Conservation (phyloP, 164 flowering plant genomes). For the Piper betle region DNA sequence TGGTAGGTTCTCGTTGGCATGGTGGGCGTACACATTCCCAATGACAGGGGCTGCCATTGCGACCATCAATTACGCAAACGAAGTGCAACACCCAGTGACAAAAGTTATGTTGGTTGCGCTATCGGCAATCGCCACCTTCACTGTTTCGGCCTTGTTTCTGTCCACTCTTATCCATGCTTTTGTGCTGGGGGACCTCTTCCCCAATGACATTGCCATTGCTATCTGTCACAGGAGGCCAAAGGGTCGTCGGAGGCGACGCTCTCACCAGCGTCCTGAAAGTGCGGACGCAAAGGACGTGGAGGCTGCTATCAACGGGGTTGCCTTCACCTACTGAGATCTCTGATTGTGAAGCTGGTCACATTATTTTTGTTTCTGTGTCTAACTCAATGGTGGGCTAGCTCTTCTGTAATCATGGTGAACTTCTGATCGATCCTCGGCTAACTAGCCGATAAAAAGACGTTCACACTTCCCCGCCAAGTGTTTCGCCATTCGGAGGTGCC, state of each 20-base stretch:
- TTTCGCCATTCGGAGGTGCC: too few species aligned
- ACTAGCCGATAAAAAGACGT: too few species aligned
- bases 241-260: constrained; percentile 25
- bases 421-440: too few species aligned
- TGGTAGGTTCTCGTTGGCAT: constrained; percentile 47
- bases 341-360: too few species aligned
- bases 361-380: too few species aligned
- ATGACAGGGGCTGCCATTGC: constrained; percentile 75
- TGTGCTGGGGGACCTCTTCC: constrained; percentile 64
- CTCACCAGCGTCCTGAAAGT: constrained; percentile 26
- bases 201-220: constrained; percentile 87
- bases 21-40: constrained; percentile 82
- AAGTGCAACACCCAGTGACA: constrained; percentile 32
- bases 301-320: not conserved
- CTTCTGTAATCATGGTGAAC: too few species aligned
- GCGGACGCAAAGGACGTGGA: constrained; percentile 26
- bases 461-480: too few species aligned
- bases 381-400: too few species aligned
- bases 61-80: constrained; percentile 45
- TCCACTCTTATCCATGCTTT: constrained; percentile 62
- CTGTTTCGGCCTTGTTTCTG: constrained; percentile 45
- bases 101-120: constrained; percentile 34
- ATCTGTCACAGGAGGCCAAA: constrained; percentile 40
- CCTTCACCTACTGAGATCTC: not conserved
- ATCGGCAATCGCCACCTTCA: constrained; percentile 34